These are phyloP conservation scores for Stephanodiscus triporus DNA, from an alignment of 108 stramenopile species.

Conservation along the genomic window DNA sequence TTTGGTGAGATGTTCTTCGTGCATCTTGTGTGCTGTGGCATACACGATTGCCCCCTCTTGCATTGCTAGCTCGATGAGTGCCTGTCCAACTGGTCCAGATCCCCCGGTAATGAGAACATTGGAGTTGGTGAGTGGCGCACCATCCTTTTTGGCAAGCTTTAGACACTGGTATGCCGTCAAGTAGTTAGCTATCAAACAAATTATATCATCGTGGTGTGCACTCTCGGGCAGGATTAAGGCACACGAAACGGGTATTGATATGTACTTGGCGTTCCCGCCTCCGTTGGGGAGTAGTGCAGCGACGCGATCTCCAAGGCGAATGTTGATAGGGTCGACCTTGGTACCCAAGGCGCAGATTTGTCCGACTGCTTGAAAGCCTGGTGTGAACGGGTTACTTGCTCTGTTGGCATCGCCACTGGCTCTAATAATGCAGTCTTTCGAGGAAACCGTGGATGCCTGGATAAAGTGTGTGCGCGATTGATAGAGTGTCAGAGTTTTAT, in stretches of 20 bases:
- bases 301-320: slow-evolving; percentile 59
- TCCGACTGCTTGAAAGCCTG: slow-evolving; percentile 68
- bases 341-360: slow-evolving; percentile 44
- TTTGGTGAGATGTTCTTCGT: slow-evolving; percentile 48
- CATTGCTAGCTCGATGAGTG: slow-evolving; percentile 62
- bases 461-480: background rate
- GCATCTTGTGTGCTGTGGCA: slow-evolving; percentile 58
- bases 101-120: slow-evolving; percentile 71
- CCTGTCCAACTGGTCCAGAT: slow-evolving; percentile 57
- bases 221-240: slow-evolving; percentile 61
- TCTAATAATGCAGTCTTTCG: slow-evolving; percentile 58
- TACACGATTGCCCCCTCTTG: slow-evolving; percentile 58
- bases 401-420: slow-evolving; percentile 33
- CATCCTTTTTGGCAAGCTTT: slow-evolving; percentile 39
- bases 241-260: slow-evolving; percentile 41
- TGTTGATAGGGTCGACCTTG: slow-evolving; percentile 3
- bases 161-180: slow-evolving; percentile 77
- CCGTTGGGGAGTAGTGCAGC: slow-evolving; percentile 66
- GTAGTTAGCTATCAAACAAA: slow-evolving; percentile 73
- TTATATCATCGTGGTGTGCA: slow-evolving; percentile 42
- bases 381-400: slow-evolving; percentile 45
- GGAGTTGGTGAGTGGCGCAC: slow-evolving; percentile 23
- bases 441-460: slow-evolving; percentile 71
- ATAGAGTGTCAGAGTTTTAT: background rate
- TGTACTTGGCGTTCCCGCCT: slow-evolving; percentile 66